A percentile compares a stretch with the other conserved stretches of the same genome.
Evolutionary conservation across 1,139 yeast genomes (phyloP).

Genomic region (Lodderomyces oxycetoniae): DNA sequence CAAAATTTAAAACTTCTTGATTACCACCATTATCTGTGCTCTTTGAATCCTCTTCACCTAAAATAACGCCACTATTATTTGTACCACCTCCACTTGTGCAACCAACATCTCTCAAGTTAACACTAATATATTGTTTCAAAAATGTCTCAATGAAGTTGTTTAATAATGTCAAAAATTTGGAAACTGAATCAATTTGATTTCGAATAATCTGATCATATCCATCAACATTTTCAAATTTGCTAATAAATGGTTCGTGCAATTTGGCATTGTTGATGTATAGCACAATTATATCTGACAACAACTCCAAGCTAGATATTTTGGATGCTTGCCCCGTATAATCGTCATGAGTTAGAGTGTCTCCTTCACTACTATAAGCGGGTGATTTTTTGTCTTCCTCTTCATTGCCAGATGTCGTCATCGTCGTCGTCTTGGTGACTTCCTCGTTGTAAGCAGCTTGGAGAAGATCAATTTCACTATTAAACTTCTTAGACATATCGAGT

Average conservation of each 20-base stretch:
- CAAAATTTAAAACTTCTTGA: slow-evolving; percentile 6
- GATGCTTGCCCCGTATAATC: slow-evolving; percentile 22
- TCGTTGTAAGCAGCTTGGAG: slow-evolving; percentile 19
- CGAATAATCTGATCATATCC: slow-evolving; percentile 26
- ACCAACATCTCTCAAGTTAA: slow-evolving; percentile 5
- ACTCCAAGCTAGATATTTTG: slow-evolving; percentile 31
- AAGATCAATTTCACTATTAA: slow-evolving; percentile 37
- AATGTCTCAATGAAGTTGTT: slow-evolving; percentile 16
- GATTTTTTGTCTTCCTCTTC: slow-evolving; percentile 1
- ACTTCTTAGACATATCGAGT: slow-evolving; percentile 34
- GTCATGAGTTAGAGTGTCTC: slow-evolving; percentile 7
- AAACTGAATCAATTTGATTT: slow-evolving; percentile 33
- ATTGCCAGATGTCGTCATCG: not conserved
- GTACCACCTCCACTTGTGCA: slow-evolving; percentile 1
- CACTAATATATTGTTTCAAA: slow-evolving; percentile 8
- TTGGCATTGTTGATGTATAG: slow-evolving; percentile 49
- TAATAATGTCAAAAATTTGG: slow-evolving; percentile 33
- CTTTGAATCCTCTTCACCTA: not conserved
- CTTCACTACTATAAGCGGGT: slow-evolving; percentile 2
- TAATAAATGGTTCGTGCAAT: slow-evolving; percentile 48
- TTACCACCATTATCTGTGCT: not conserved
- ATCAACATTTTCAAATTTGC: slow-evolving; percentile 31
- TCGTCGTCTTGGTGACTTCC: not conserved
- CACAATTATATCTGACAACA: slow-evolving; percentile 42
- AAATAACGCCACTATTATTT: not conserved